Conservation (phyloP, 75 land plant species). For the Picea sitchensis region DNA sequence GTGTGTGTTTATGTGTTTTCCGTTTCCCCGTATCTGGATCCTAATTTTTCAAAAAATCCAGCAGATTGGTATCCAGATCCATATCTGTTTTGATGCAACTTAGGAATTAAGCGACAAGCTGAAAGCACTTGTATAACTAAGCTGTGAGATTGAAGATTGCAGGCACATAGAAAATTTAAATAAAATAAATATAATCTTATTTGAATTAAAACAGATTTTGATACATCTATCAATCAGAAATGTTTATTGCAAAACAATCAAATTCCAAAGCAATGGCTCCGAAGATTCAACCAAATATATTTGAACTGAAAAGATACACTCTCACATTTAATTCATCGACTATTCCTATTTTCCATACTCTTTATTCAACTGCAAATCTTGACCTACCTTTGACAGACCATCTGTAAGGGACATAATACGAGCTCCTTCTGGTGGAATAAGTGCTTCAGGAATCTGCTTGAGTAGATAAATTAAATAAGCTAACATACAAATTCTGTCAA, state of each 20-base stretch:
- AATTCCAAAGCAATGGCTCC: neutral
- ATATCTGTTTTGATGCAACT: too few relatives aligned
- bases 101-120: too few relatives aligned
- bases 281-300: neutral
- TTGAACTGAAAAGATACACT: neutral
- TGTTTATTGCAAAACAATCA: neutral
- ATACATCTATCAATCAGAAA: neutral
- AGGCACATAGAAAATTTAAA: too few relatives aligned
- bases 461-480: conserved; percentile 4
- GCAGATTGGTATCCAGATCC: too few relatives aligned
- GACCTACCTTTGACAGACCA: conserved; percentile 83
- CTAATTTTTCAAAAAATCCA: too few relatives aligned
- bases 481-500: neutral
- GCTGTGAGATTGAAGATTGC: too few relatives aligned
- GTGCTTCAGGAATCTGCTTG: conserved; percentile 90
- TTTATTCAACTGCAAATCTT: neutral
- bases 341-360: neutral
- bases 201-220: neutral
- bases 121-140: too few relatives aligned
- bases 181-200: neutral
- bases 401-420: conserved; percentile 97
- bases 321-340: neutral
- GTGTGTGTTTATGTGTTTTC: too few relatives aligned
- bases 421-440: conserved; percentile 91
- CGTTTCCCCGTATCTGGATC: too few relatives aligned